Evolutionary conservation across 2,329 filamentous ascomycete genomes (phyloP).

Genomic region (Didymella arachidicola): DNA sequence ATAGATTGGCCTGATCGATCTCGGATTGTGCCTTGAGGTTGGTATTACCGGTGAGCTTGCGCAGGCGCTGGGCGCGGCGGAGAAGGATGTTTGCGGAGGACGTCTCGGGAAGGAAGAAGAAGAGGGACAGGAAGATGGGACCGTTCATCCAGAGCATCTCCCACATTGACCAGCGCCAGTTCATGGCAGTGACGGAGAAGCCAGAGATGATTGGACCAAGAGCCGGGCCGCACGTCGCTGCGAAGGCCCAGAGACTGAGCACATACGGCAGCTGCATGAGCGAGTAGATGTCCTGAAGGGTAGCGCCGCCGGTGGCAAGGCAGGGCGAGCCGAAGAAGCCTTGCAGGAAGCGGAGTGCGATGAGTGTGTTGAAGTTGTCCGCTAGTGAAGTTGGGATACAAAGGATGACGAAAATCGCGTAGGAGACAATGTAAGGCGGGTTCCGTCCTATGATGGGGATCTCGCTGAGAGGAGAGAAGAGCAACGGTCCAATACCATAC

Average conservation of each 20-base stretch:
- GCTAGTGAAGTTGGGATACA: neutral
- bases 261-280: neutral
- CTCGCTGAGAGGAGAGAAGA: neutral
- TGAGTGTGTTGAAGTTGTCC: neutral
- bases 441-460: neutral
- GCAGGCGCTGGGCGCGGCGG: neutral
- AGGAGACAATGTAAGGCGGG: neutral
- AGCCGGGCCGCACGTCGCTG: neutral
- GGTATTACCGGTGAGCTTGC: neutral
- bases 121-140: conserved; percentile 76
- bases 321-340: neutral
- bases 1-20: neutral
- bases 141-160: conserved; percentile 80
- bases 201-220: neutral
- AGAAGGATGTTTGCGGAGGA: neutral
- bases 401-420: neutral
- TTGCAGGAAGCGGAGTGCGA: neutral
- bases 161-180: conserved; percentile 89
- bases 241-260: neutral
- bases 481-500: neutral
- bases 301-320: neutral
- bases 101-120: conserved; percentile 51
- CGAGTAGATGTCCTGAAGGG: neutral
- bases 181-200: conserved; percentile 67
- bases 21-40: neutral